Percentiles rank a stretch among this genome's conserved stretches.
phyloP scores from a whole-genome alignment of 306 rosid genomes.

The Quercus wislizeni region DNA sequence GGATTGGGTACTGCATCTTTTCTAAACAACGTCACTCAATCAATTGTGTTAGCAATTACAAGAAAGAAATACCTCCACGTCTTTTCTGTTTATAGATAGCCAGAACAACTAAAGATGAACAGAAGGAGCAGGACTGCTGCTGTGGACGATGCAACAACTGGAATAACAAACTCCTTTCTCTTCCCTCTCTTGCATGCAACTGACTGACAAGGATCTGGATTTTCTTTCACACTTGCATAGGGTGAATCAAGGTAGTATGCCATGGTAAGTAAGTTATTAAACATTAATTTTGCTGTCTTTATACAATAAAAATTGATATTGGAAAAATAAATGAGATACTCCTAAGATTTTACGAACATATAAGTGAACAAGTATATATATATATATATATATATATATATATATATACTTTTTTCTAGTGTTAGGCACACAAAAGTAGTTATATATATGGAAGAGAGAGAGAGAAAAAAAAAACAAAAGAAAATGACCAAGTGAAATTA shows the following conservation, averaged over 20 bases:
- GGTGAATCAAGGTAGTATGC: neutral
- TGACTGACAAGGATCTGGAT: slow-evolving; percentile 11
- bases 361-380: too few relatives aligned
- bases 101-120: slow-evolving; percentile 2
- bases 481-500: neutral
- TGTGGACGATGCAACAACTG: slow-evolving; percentile 18
- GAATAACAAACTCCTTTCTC: slow-evolving; percentile 22
- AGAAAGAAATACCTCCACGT: slow-evolving; percentile 1
- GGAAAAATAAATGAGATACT: neutral
- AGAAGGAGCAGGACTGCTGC: slow-evolving; percentile 6
- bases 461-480: neutral
- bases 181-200: slow-evolving; percentile 8
- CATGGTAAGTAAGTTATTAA: too few relatives aligned
- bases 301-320: neutral
- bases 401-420: neutral
- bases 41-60: neutral
- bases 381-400: too few relatives aligned
- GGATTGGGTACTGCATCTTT: neutral
- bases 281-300: neutral
- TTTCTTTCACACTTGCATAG: slow-evolving; percentile 22
- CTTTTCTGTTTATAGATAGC: slow-evolving; percentile 6
- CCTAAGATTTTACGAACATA: too few relatives aligned
- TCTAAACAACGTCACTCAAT: neutral
- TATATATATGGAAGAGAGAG: neutral
- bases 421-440: neutral